Conservation (phyloP, 108 stramenopile genomes). For the Fragilaria radians region DNA sequence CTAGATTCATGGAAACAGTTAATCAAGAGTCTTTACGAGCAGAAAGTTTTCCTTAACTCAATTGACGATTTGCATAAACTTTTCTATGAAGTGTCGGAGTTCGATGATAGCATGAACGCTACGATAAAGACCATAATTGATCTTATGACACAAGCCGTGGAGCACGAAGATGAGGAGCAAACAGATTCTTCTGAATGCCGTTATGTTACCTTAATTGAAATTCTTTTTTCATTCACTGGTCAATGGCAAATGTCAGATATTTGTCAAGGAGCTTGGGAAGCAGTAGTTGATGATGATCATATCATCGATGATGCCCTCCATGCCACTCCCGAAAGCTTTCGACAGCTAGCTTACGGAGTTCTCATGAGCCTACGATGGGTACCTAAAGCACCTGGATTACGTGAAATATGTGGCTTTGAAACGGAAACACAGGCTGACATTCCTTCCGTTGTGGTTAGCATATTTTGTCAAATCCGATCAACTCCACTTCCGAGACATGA, state of each 20-base stretch:
- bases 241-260: constrained; percentile 12
- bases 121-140: constrained; percentile 11
- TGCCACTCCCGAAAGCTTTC: too few relatives aligned
- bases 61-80: not conserved
- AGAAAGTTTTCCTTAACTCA: constrained; percentile 8
- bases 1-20: constrained; percentile 12
- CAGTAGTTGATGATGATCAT: constrained; percentile 8
- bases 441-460: not conserved
- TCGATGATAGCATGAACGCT: not conserved
- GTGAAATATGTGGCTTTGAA: constrained; percentile 11
- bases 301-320: constrained; percentile 6
- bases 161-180: constrained; percentile 9
- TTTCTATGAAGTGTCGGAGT: not conserved
- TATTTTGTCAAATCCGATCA: constrained; percentile 3
- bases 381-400: constrained; percentile 16
- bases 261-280: constrained; percentile 13
- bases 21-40: not conserved
- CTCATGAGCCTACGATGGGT: constrained; percentile 27
- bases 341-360: constrained; percentile 25
- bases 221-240: constrained; percentile 21
- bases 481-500: constrained; percentile 16
- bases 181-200: constrained; percentile 26
- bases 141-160: constrained; percentile 27
- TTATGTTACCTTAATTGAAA: constrained; percentile 29
- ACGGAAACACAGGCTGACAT: not conserved